A percentile compares a stretch with the other conserved stretches of the same genome.
Conservation (phyloP, 176 grass and related monocot species). For the Echinochloa phyllopogon region DNA sequence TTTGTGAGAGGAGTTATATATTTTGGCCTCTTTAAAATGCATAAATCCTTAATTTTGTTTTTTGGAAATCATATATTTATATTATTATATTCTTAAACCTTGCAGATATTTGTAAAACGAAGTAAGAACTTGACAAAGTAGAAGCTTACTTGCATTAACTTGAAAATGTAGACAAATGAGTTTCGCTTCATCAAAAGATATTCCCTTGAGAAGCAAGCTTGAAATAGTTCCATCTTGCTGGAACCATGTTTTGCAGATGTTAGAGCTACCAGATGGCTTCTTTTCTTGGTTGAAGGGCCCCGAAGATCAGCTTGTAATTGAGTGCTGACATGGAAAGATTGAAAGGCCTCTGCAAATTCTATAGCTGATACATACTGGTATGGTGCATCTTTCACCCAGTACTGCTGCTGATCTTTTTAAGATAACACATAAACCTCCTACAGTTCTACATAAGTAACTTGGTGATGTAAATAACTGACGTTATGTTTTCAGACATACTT, state of each 20-base stretch:
- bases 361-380: constrained; percentile 42
- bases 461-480: no score
- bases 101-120: neutral
- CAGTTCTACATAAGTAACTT: neutral
- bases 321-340: constrained; percentile 26
- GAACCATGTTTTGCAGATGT: constrained; percentile 40
- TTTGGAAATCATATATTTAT: neutral
- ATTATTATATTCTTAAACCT: neutral
- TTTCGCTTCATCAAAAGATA: constrained; percentile 52
- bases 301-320: constrained; percentile 8
- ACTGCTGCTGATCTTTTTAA: constrained; percentile 41
- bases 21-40: neutral
- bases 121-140: neutral
- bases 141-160: constrained; percentile 39
- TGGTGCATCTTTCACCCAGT: constrained; percentile 39
- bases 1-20: neutral
- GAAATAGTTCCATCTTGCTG: constrained; percentile 50
- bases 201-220: constrained; percentile 45
- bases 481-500: constrained; percentile 36
- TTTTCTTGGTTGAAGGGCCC: constrained; percentile 36
- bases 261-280: constrained; percentile 42
- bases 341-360: constrained; percentile 43
- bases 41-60: neutral
- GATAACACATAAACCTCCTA: neutral
- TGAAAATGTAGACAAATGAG: constrained; percentile 52